phyloP scores from a whole-genome alignment of 1,139 yeast species.

The Hyphopichia burtonii region DNA sequence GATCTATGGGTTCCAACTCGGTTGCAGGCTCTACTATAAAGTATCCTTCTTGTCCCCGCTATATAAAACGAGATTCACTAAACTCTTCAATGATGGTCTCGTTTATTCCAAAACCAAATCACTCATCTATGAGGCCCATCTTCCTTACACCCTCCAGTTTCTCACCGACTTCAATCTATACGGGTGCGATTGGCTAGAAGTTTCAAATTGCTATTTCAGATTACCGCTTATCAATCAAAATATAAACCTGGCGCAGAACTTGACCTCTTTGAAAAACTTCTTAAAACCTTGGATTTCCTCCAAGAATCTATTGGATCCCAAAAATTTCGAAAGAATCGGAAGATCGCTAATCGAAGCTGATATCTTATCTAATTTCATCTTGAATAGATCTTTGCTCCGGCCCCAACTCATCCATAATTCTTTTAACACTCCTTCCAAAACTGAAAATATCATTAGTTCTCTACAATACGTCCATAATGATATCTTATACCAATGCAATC shows the following conservation, averaged over 20 bases:
- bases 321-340: constrained; percentile 51
- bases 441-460: constrained; percentile 49
- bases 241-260: background rate
- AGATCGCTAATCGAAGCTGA: constrained; percentile 70
- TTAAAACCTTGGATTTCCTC: constrained; percentile 16
- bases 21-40: constrained; percentile 63
- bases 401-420: constrained; percentile 52
- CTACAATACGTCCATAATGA: constrained; percentile 64
- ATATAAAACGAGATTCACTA: constrained; percentile 57
- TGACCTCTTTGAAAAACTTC: constrained; percentile 12
- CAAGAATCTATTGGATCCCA: constrained; percentile 24
- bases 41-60: constrained; percentile 66
- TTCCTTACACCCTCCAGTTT: constrained; percentile 76
- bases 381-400: constrained; percentile 48
- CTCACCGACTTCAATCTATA: constrained; percentile 77
- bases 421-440: constrained; percentile 20
- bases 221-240: constrained; percentile 29
- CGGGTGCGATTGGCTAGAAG: constrained; percentile 77
- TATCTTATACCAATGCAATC: constrained; percentile 52
- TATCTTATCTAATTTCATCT: constrained; percentile 54
- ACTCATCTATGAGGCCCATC: constrained; percentile 66
- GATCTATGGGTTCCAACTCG: constrained; percentile 78
- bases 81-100: constrained; percentile 55
- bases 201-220: constrained; percentile 35
- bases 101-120: constrained; percentile 15